These are phyloP conservation scores for Pezicula neosporulosa DNA, from an alignment of 2,329 filamentous ascomycete species.

Conservation along the genomic window DNA sequence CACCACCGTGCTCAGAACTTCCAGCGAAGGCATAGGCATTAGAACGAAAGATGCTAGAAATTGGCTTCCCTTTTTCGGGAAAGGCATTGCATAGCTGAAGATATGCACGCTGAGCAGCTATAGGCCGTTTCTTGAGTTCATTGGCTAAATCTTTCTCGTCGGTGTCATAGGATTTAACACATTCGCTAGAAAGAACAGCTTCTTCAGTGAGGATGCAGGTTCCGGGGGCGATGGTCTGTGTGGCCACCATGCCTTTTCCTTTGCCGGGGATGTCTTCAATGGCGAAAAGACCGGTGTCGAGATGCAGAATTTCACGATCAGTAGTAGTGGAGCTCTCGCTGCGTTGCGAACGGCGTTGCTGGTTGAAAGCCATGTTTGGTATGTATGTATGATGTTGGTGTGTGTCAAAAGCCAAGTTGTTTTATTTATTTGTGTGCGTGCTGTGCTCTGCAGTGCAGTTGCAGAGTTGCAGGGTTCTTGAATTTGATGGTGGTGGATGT, in stretches of 20 bases:
- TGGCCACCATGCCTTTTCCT: conserved; percentile 6
- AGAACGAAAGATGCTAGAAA: conserved; percentile 21
- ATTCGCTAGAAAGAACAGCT: conserved; percentile 23
- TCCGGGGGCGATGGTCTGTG: conserved; percentile 13
- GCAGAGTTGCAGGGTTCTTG: too few species aligned
- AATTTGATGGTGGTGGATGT: too few species aligned
- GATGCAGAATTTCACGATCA: conserved; percentile 3
- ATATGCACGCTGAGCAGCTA: conserved; percentile 18
- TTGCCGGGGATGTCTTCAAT: conserved; percentile 14
- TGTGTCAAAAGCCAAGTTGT: too few species aligned
- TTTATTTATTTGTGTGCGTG: too few species aligned
- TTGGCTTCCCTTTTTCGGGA: conserved; percentile 13
- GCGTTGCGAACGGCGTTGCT: neutral
- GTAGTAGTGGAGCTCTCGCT: neutral
- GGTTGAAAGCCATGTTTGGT: neutral
- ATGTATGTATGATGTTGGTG: too few species aligned
- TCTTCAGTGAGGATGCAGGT: conserved; percentile 25
- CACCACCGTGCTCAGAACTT: conserved; percentile 15
- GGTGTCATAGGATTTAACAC: conserved; percentile 13
- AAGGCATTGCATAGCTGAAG: conserved; percentile 25
- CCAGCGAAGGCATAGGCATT: conserved; percentile 25
- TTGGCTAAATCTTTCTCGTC: conserved; percentile 19
- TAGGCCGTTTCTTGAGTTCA: conserved; percentile 13
- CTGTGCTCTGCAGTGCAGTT: too few species aligned
- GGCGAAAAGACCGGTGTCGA: conserved; percentile 23